Evolutionary conservation across 345 rosid genomes (phyloP), one percentile per base, ranked within the genome.

Genomic region (Viola odorata): DNA sequence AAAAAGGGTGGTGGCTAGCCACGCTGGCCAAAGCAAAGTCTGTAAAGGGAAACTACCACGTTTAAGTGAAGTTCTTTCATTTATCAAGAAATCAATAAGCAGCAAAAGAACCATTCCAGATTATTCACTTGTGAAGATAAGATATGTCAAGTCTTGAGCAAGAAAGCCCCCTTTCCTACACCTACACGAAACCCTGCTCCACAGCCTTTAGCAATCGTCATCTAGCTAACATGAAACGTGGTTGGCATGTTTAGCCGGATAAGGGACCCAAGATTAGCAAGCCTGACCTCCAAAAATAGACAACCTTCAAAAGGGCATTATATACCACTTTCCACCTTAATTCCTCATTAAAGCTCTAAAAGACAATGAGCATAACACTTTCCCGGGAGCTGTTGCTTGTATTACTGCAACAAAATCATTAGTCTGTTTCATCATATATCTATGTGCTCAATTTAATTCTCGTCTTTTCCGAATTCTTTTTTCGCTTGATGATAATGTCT

Each of bases 161-260:
- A 23, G 32, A 23, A 23, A 23, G 32, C 32, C 48, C 49, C 54
- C 5, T 60, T 41, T 62, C 47, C 57, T 45, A 44, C 41, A 32
- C 63, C 41, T 58, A 74, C 66, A 62, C 17, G 39, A 50, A 65
- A 39, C 8, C 58, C 62, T 62, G 57, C 8, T 16, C 55, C 54
- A 3, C 10, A 17, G 12, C 17, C 3, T 37, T 36, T 13, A 1
- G 41, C 62, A 11, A 0, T 1, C 54, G 36, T 6, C 65, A 47
- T 41, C 13, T 1, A 6, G 39, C 8, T 37, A n/a, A 7, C 3
- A 9, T 39, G 45, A 37, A 75, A 51, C 73, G 63, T 64, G 70
- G 15, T 55, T 58, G 38, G 53, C 70, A 62, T 74, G 67, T 48
- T 16, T 10, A 42, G 37, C 64, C 7, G 12, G 17, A 41, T 17